Evolutionary conservation across 176 grass and related monocot species (phyloP).

Genomic region (Panicum miliaceum): DNA sequence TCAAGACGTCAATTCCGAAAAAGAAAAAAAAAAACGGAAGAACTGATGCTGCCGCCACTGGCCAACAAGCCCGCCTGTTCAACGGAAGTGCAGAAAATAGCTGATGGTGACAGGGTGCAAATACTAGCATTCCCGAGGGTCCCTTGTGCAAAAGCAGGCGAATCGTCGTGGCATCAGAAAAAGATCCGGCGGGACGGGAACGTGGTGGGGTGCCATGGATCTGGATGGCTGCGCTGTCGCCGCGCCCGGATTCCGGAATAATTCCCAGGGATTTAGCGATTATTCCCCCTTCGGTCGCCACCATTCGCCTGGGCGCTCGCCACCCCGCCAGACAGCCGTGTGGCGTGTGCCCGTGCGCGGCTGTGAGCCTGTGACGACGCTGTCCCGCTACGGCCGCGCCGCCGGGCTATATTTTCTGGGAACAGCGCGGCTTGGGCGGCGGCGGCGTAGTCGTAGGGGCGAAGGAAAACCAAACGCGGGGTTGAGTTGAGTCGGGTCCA

Average conservation of each 20-base stretch:
- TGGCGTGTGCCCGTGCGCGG: not conserved
- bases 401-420: too few species aligned
- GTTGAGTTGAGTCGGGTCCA: conserved; percentile 11
- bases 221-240: conserved; percentile 15
- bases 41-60: not conserved
- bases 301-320: too few species aligned
- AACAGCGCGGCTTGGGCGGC: not conserved
- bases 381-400: too few species aligned
- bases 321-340: too few species aligned
- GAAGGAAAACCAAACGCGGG: not conserved
- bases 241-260: conserved; percentile 33
- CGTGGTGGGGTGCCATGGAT: not conserved
- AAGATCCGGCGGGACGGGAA: not conserved
- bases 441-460: not conserved
- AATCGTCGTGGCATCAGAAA: not conserved
- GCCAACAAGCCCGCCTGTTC: too few species aligned
- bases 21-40: not conserved
- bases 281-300: too few species aligned
- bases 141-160: not conserved
- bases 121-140: not conserved
- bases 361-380: too few species aligned
- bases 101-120: not conserved
- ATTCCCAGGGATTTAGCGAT: conserved; percentile 14
- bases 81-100: not conserved
- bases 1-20: not conserved